Percentiles rank a stretch among this genome's conserved stretches.
These are phyloP conservation scores for Apiospora arundinis DNA, from an alignment of 2,329 filamentous ascomycete species.

Conservation along the genomic window DNA sequence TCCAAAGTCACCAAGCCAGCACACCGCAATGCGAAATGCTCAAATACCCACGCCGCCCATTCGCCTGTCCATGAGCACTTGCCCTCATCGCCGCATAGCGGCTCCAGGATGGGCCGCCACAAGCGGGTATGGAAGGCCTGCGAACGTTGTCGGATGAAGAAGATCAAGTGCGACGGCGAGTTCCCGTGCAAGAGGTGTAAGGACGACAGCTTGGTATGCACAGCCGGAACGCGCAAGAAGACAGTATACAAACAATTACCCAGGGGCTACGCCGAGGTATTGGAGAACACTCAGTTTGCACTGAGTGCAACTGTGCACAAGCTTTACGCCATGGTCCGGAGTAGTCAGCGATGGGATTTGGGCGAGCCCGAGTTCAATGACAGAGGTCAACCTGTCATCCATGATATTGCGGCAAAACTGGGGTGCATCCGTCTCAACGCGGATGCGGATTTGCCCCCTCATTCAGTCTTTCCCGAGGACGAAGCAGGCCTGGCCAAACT, in stretches of 20 bases:
- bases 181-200: slow-evolving; percentile 72
- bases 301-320: slow-evolving; percentile 70
- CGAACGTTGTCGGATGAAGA: slow-evolving; percentile 72
- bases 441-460: slow-evolving; percentile 64
- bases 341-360: slow-evolving; percentile 63
- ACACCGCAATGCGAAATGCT: slow-evolving; percentile 59
- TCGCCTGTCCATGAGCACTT: slow-evolving; percentile 47
- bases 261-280: slow-evolving; percentile 67
- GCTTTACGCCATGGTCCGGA: slow-evolving; percentile 68
- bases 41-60: slow-evolving; percentile 47
- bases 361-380: slow-evolving; percentile 70
- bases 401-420: slow-evolving; percentile 69
- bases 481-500: slow-evolving; percentile 63
- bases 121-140: slow-evolving; percentile 73
- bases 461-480: slow-evolving; percentile 67
- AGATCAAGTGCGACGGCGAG: slow-evolving; percentile 73
- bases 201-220: slow-evolving; percentile 69
- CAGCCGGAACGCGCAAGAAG: slow-evolving; percentile 68
- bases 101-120: slow-evolving; percentile 56
- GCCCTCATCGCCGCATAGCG: slow-evolving; percentile 46
- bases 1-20: slow-evolving; percentile 56
- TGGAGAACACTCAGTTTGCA: slow-evolving; percentile 70
- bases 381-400: slow-evolving; percentile 66
- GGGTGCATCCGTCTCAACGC: slow-evolving; percentile 68
- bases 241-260: slow-evolving; percentile 73